Conservation (phyloP, 2,329 filamentous ascomycete genomes). For the Fusarium secorum region DNA sequence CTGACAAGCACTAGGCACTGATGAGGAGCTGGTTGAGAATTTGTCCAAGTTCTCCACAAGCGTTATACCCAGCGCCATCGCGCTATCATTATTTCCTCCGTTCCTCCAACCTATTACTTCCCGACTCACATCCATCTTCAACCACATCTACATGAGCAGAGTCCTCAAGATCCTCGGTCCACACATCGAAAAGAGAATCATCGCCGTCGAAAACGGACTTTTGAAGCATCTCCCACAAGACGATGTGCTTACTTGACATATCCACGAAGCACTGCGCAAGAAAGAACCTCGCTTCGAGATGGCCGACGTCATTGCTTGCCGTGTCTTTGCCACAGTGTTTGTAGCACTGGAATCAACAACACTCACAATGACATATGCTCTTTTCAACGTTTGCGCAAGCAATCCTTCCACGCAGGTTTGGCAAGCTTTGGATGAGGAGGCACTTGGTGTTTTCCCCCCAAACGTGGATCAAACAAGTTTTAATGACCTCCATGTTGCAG, state of each 20-base stretch:
- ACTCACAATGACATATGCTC: neutral
- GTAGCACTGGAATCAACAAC: neutral
- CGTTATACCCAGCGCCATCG: neutral
- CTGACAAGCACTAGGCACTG: neutral
- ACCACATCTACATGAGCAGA: neutral
- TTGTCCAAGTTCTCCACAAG: neutral
- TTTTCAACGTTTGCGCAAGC: neutral
- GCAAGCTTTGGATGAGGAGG: neutral
- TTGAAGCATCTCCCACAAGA: accelerated
- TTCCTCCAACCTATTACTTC: neutral
- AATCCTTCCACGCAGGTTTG: accelerated
- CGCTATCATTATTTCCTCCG: neutral
- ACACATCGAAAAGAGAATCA: neutral
- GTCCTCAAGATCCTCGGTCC: neutral
- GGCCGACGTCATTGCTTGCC: neutral
- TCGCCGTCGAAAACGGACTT: accelerated
- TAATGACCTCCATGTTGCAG: neutral
- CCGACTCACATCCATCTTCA: neutral
- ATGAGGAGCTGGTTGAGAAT: neutral
- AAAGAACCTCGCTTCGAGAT: neutral
- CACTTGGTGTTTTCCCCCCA: accelerated
- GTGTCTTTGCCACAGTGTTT: neutral
- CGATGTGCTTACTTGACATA: neutral
- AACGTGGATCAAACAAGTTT: neutral
- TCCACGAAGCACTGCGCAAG: neutral